These are phyloP conservation scores for Prunus armeniaca DNA, from an alignment of 306 rosid genomes.

Conservation along the genomic window DNA sequence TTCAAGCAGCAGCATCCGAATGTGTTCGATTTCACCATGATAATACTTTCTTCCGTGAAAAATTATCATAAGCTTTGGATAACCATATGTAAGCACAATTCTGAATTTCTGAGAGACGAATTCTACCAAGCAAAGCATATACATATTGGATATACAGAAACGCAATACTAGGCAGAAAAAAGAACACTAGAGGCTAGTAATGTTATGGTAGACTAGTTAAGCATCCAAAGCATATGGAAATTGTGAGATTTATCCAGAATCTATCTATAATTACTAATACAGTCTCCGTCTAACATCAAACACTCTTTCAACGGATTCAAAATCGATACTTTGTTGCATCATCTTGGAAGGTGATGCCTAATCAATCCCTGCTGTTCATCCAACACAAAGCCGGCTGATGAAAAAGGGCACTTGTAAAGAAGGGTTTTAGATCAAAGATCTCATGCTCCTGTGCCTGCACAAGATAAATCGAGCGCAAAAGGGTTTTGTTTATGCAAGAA, in stretches of 20 bases:
- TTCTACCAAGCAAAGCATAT: not conserved
- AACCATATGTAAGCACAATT: not conserved
- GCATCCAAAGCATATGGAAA: not conserved
- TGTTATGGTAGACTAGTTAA: not conserved
- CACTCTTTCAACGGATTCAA: not conserved
- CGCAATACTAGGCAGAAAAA: no score
- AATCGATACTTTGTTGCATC: conserved; percentile 5
- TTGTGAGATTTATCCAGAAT: not conserved
- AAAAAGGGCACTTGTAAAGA: conserved; percentile 66
- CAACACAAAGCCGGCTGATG: conserved; percentile 58
- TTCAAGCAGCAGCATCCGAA: conserved; percentile 72
- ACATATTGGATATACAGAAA: no score
- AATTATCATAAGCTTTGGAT: no score
- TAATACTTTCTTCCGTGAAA: conserved; percentile 19
- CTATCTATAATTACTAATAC: not conserved
- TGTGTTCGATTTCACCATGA: conserved; percentile 86
- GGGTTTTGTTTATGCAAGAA: not conserved
- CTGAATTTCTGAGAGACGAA: not conserved
- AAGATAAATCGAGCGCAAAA: conserved; percentile 13
- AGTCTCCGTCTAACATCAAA: not conserved
- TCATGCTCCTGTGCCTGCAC: conserved; percentile 94
- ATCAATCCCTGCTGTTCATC: conserved; percentile 64
- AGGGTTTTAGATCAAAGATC: conserved; percentile 74
- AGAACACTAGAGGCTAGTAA: no score
- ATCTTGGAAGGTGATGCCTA: conserved; percentile 55